phyloP scores from a whole-genome alignment of 495 filamentous ascomycete species.

The Neurospora cerealis region DNA sequence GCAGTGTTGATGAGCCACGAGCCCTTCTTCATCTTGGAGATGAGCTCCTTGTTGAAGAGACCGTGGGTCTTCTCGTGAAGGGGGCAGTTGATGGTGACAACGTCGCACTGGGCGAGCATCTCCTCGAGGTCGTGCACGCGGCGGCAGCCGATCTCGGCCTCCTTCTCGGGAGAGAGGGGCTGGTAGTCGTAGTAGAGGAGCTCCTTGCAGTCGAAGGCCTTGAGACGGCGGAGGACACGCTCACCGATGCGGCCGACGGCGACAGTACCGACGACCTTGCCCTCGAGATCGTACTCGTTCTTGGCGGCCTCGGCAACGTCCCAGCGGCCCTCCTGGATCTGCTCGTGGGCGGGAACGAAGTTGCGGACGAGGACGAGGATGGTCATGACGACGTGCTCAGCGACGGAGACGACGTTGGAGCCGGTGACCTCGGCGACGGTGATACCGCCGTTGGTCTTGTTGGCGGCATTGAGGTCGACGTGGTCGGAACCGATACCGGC shows the following conservation, averaged over 20 bases:
- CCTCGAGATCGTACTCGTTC: conserved; percentile 94
- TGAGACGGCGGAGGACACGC: conserved; percentile 89
- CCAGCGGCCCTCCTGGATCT: conserved; percentile 83
- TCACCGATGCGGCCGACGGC: conserved; percentile 96
- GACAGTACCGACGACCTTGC: conserved; percentile 96
- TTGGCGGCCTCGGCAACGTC: conserved; percentile 92
- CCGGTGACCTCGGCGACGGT: conserved; percentile 97
- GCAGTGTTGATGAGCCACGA: conserved; percentile 98
- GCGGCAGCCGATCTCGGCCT: conserved; percentile 94
- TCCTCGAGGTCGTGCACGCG: conserved; percentile 84
- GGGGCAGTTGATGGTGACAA: conserved; percentile 99
- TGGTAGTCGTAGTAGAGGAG: conserved; percentile 99
- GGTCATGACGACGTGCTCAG: conserved; percentile 97
- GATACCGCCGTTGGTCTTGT: conserved; percentile 96
- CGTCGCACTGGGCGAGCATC: conserved; percentile 90
- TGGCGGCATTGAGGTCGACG: conserved; percentile 92
- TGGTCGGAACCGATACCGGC: conserved; percentile 98
- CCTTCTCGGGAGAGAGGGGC: conserved; percentile 71
- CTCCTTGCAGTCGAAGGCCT: conserved; percentile 99
- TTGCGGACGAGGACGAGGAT: conserved; percentile 94
- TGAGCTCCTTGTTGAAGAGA: conserved; percentile 98
- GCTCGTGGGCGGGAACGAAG: conserved; percentile 95
- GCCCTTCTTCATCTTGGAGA: conserved; percentile 97
- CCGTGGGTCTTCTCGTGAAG: conserved; percentile 95
- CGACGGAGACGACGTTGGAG: conserved; percentile 82